A percentile compares a stretch with the other conserved stretches of the same genome.
Evolutionary conservation across 2,329 filamentous ascomycete species (phyloP).

Genomic region (Verticillium nonalfalfae): DNA sequence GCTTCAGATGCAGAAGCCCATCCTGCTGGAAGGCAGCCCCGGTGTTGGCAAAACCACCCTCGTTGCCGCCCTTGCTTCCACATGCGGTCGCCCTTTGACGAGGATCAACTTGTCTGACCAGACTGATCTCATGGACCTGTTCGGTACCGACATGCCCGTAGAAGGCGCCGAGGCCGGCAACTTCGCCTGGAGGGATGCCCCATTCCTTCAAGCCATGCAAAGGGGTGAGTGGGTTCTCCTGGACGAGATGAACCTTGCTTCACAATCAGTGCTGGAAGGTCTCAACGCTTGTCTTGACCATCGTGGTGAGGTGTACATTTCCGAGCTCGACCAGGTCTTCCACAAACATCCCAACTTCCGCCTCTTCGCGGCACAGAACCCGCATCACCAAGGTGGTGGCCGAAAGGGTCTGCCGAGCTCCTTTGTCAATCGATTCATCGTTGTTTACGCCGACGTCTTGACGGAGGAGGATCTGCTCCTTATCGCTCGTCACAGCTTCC

Average conservation of each 20-base stretch:
- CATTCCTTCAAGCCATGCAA: conserved; percentile 95
- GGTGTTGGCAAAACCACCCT: conserved; percentile 97
- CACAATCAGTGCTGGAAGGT: conserved; percentile 92
- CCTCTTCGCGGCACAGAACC: conserved; percentile 96
- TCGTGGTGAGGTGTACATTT: conserved; percentile 89
- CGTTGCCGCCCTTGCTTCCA: conserved; percentile 74
- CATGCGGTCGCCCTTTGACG: conserved; percentile 75
- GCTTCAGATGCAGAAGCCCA: conserved; percentile 81
- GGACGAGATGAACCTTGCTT: conserved; percentile 98
- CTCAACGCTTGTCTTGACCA: conserved; percentile 96
- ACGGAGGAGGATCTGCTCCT: conserved; percentile 70
- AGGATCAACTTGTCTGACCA: conserved; percentile 97
- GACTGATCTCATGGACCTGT: conserved; percentile 95
- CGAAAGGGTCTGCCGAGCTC: conserved; percentile 91
- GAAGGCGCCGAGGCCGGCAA: conserved; percentile 87
- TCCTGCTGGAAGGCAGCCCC: conserved; percentile 92
- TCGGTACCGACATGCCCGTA: conserved; percentile 91
- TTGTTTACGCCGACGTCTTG: conserved; percentile 94
- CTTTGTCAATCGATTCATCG: conserved; percentile 96
- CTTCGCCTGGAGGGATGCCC: conserved; percentile 93
- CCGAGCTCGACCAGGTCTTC: conserved; percentile 92
- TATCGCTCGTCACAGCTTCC: conserved; percentile 76
- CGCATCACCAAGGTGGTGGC: conserved; percentile 93
- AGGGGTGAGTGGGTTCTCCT: conserved; percentile 92
- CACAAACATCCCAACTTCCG: conserved; percentile 82